Conservation (phyloP, 257 asterid genomes). For the Sherardia arvensis region DNA sequence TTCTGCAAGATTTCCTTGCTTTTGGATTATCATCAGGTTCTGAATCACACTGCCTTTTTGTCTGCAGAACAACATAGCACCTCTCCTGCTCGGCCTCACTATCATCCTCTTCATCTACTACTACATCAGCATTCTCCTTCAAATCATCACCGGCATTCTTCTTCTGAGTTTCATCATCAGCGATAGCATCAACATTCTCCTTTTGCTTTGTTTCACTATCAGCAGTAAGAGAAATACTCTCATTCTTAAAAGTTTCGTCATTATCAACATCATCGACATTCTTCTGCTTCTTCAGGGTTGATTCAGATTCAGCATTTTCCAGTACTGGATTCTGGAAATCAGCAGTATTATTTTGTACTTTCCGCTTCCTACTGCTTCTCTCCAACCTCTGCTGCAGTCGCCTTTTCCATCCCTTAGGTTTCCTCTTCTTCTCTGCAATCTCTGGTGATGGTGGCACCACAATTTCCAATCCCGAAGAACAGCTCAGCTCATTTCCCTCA, state of each 20-base stretch:
- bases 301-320: conserved; percentile 19
- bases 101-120: background rate
- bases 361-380: conserved; percentile 52
- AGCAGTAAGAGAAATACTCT: background rate
- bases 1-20: conserved; percentile 50
- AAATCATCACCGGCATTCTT: too few relatives aligned
- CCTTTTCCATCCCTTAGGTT: conserved; percentile 80
- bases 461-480: conserved; percentile 81
- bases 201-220: background rate
- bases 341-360: conserved; percentile 29
- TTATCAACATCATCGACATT: background rate
- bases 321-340: conserved; percentile 19
- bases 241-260: background rate
- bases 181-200: background rate
- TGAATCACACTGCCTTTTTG: conserved; percentile 79
- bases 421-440: too few relatives aligned
- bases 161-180: background rate
- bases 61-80: conserved; percentile 28
- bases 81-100: conserved; percentile 12
- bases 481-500: conserved; percentile 41
- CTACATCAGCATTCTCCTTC: background rate
- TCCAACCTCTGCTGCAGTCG: conserved; percentile 34
- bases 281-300: background rate
- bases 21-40: conserved; percentile 65
- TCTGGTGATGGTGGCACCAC: conserved; percentile 57